Percentiles rank a stretch among this genome's conserved stretches.
phyloP scores from a whole-genome alignment of 2,329 filamentous ascomycete species.

The Sordariomycetes sp. region DNA sequence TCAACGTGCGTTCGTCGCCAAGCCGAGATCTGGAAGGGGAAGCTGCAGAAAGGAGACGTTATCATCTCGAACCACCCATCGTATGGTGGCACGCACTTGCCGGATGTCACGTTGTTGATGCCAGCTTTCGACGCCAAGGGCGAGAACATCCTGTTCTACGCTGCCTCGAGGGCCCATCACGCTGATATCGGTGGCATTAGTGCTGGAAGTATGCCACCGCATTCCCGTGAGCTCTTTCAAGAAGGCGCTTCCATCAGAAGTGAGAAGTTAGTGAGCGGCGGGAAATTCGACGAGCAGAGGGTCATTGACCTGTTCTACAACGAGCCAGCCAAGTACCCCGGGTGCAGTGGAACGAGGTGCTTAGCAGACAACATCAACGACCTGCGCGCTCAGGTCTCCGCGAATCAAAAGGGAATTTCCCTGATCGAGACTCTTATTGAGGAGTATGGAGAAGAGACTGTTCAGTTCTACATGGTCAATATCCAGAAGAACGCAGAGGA shows the following conservation, averaged over 20 bases:
- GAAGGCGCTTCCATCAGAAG: constrained; percentile 56
- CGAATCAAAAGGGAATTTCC: constrained; percentile 80
- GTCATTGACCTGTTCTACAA: constrained; percentile 64
- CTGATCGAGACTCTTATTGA: constrained; percentile 66
- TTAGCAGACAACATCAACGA: constrained; percentile 77
- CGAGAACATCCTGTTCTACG: constrained; percentile 71
- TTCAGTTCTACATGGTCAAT: constrained; percentile 75
- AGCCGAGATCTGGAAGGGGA: constrained; percentile 70
- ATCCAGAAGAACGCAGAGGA: constrained; percentile 75
- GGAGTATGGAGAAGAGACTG: constrained; percentile 69
- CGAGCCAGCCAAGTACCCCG: constrained; percentile 65
- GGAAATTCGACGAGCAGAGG: constrained; percentile 68
- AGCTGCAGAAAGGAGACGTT: constrained; percentile 69
- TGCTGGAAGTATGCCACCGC: constrained; percentile 72
- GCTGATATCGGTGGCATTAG: constrained; percentile 80
- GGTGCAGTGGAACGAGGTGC: constrained; percentile 70
- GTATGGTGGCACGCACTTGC: constrained; percentile 74
- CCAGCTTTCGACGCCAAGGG: constrained; percentile 60
- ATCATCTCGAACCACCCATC: constrained; percentile 79
- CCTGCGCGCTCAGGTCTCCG: constrained; percentile 73
- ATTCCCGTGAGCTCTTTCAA: constrained; percentile 55
- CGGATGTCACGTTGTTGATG: constrained; percentile 73
- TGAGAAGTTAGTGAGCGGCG: constrained; percentile 65
- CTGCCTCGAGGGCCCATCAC: constrained; percentile 71
- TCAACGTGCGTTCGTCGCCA: constrained; percentile 72